Evolutionary conservation across 306 rosid genomes (phyloP).

Genomic region (Fragaria nilgerrensis): DNA sequence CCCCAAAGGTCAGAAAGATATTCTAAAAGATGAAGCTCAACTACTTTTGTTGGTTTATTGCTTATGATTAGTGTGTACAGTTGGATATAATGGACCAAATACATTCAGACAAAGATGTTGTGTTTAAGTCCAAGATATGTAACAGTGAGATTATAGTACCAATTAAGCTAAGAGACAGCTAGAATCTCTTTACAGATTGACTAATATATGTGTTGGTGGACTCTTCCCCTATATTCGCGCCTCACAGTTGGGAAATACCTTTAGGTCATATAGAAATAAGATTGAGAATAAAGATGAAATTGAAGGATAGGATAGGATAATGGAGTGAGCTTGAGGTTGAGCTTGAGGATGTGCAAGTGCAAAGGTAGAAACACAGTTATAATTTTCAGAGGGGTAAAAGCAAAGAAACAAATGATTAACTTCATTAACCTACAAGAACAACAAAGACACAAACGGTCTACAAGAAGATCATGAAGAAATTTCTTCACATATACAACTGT

Average conservation of each 20-base stretch:
- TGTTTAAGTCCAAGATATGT: slow-evolving; percentile 24
- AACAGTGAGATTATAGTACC: slow-evolving; percentile 8
- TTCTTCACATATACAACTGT: slow-evolving; percentile 13
- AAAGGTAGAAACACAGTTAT: background rate
- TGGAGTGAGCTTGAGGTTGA: background rate
- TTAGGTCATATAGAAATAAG: background rate
- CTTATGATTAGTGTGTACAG: background rate
- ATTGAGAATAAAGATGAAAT: background rate
- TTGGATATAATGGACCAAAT: slow-evolving; percentile 16
- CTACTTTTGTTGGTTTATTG: background rate
- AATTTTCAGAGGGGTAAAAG: slow-evolving; percentile 5
- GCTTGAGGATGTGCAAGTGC: background rate
- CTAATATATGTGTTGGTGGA: slow-evolving; percentile 12
- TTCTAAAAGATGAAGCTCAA: slow-evolving; percentile 3
- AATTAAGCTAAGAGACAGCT: slow-evolving; percentile 36
- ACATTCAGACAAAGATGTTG: slow-evolving; percentile 15
- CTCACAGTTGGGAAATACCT: slow-evolving; percentile 16
- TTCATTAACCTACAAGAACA: slow-evolving; percentile 18
- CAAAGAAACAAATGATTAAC: slow-evolving; percentile 16
- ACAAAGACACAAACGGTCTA: slow-evolving; percentile 7
- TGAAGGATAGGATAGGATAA: background rate
- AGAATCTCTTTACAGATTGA: slow-evolving; percentile 24
- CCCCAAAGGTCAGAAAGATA: background rate
- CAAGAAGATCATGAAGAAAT: slow-evolving; percentile 15
- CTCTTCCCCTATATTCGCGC: slow-evolving; percentile 51